These are phyloP conservation scores for Arxiozyma slooffiae DNA, from an alignment of 1,139 yeast species.

Conservation along the genomic window DNA sequence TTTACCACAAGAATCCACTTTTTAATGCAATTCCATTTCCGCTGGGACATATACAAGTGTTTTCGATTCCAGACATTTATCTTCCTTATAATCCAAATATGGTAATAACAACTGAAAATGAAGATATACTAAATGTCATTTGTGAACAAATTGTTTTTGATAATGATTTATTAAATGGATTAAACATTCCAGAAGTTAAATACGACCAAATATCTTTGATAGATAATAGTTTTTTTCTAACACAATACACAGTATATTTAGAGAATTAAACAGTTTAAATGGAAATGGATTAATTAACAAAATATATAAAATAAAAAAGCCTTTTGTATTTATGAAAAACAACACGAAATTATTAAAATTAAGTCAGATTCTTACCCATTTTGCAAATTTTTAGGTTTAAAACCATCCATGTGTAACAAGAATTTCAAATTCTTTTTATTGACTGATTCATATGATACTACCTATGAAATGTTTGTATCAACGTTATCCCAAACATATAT, in stretches of 20 bases:
- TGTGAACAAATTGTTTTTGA: conserved; percentile 40
- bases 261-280: conserved; percentile 18
- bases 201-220: conserved; percentile 17
- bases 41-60: conserved; percentile 49
- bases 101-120: conserved; percentile 13
- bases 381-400: conserved; percentile 37
- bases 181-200: conserved; percentile 15
- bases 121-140: conserved; percentile 28
- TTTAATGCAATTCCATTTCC: conserved; percentile 55
- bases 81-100: conserved; percentile 27
- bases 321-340: conserved; percentile 26
- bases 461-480: conserved; percentile 23
- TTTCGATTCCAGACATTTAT: conserved; percentile 47
- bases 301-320: conserved; percentile 20
- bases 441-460: conserved; percentile 26
- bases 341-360: conserved; percentile 25
- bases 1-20: conserved; percentile 4
- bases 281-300: conserved; percentile 23
- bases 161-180: conserved; percentile 26
- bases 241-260: conserved; percentile 17
- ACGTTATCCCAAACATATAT: conserved; percentile 27
- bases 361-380: conserved; percentile 25
- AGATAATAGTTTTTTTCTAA: conserved; percentile 16
- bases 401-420: conserved; percentile 43
- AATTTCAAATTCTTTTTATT: conserved; percentile 47